Conservation (phyloP, 495 filamentous ascomycete genomes). For the Penicillium malachiteum region DNA sequence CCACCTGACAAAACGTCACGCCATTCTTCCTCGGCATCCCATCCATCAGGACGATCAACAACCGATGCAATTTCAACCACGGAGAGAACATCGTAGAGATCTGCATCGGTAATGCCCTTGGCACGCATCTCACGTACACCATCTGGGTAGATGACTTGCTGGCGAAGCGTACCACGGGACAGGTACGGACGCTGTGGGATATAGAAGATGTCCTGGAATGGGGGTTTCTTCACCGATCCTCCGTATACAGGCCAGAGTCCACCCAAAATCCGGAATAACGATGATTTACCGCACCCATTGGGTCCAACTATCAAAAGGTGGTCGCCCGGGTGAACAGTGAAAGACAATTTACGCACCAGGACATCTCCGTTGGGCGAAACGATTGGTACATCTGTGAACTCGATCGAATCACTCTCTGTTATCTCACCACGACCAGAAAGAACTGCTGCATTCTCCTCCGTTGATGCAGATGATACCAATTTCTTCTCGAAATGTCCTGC, state of each 20-base stretch:
- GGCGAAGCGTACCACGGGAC: conserved; percentile 80
- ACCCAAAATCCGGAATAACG: conserved; percentile 91
- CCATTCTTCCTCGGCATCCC: conserved; percentile 97
- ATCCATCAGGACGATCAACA: conserved; percentile 77
- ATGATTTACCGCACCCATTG: conserved; percentile 96
- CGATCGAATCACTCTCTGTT: conserved; percentile 75
- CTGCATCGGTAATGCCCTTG: conserved; percentile 78
- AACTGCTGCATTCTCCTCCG: conserved; percentile 72
- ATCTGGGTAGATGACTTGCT: conserved; percentile 97
- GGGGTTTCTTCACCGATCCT: conserved; percentile 84
- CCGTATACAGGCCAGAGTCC: conserved; percentile 99
- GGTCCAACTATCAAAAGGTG: conserved; percentile 95
- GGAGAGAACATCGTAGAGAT: conserved; percentile 72
- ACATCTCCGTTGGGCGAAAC: conserved; percentile 96
- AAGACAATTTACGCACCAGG: conserved; percentile 77
- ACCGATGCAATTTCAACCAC: conserved; percentile 80
- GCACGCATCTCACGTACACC: conserved; percentile 80
- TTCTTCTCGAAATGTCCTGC: conserved; percentile 92
- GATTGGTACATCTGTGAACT: conserved; percentile 91
- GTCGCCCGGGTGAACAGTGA: conserved; percentile 79
- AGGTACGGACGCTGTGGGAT: conserved; percentile 96
- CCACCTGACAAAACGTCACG: conserved; percentile 85
- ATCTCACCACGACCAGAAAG: conserved; percentile 76
- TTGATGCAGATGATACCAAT: conserved; percentile 82
- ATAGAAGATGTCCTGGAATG: conserved; percentile 91